Percentiles rank a stretch among this genome's conserved stretches.
Conservation (phyloP, 1,284 basidiomycete genomes). For the Hortiboletus rubellus region DNA sequence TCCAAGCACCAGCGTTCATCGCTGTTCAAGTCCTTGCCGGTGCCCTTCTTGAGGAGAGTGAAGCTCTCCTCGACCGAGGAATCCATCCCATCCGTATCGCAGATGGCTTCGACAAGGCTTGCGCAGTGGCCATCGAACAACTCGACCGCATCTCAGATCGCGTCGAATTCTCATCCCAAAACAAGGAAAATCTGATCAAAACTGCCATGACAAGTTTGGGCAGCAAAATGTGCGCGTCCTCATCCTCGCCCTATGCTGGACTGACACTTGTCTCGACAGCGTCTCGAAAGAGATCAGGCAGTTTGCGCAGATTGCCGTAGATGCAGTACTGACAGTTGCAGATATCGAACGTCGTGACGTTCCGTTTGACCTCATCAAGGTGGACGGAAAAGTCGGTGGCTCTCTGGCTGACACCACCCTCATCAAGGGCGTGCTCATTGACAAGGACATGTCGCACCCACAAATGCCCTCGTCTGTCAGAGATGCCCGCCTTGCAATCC, state of each 20-base stretch:
- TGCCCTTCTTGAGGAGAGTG: conserved; percentile 89
- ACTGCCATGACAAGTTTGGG: conserved; percentile 96
- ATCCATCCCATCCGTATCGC: conserved; percentile 99
- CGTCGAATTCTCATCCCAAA: conserved; percentile 80
- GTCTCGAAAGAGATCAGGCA: conserved; percentile 96
- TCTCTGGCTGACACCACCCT: conserved; percentile 92
- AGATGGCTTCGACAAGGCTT: conserved; percentile 96
- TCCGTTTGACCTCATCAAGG: conserved; percentile 98
- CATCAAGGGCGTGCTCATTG: conserved; percentile 94
- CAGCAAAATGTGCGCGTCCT: conserved; percentile 83
- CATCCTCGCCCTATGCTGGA: background rate
- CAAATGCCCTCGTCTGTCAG: conserved; percentile 92
- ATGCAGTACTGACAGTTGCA: conserved; percentile 93
- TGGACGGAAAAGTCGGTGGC: conserved; percentile 98
- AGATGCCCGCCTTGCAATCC: conserved; percentile 93
- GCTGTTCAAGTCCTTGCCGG: conserved; percentile 84
- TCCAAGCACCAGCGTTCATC: conserved; percentile 6
- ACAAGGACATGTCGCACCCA: conserved; percentile 99
- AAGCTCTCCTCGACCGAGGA: conserved; percentile 91
- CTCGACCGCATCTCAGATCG: conserved; percentile 93
- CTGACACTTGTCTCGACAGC: conserved; percentile 43
- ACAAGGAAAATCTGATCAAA: conserved; percentile 88
- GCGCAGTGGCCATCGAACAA: conserved; percentile 84
- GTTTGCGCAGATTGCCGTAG: conserved; percentile 97
- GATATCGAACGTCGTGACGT: conserved; percentile 95